A percentile compares a stretch with the other conserved stretches of the same genome.
Conservation (phyloP, 2,329 filamentous ascomycete species). For the Aciculosporium take region DNA sequence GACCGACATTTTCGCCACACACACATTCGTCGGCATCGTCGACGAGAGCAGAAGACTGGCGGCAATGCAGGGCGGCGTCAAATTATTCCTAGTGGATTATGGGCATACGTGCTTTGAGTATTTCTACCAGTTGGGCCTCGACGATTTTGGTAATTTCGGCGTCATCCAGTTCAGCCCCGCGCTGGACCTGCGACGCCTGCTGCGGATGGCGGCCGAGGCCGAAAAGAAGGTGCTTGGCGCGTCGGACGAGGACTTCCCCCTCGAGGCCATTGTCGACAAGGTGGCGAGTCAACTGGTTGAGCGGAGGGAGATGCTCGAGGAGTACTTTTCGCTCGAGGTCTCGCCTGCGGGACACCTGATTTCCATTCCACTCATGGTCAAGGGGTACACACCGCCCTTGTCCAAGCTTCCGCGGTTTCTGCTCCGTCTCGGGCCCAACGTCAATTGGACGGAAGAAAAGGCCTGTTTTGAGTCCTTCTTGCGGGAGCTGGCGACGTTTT, state of each 20-base stretch:
- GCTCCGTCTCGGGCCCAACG: conserved; percentile 71
- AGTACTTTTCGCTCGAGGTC: conserved; percentile 85
- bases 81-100: conserved; percentile 86
- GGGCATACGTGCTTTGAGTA: conserved; percentile 75
- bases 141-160: conserved; percentile 93
- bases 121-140: conserved; percentile 89
- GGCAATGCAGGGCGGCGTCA: conserved; percentile 87
- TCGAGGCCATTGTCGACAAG: conserved; percentile 48
- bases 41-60: conserved; percentile 75
- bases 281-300: conserved; percentile 58
- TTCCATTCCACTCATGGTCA: conserved; percentile 71
- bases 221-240: conserved; percentile 39
- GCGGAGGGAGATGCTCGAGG: conserved; percentile 70
- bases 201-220: conserved; percentile 57
- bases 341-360: conserved; percentile 62
- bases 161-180: conserved; percentile 65
- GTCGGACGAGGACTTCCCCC: conserved; percentile 45
- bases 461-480: conserved; percentile 74
- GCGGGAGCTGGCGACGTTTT: conserved; percentile 77
- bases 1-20: conserved; percentile 72
- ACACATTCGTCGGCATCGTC: conserved; percentile 88
- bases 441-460: conserved; percentile 77
- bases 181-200: conserved; percentile 54
- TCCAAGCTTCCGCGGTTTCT: conserved; percentile 83
- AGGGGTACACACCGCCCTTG: conserved; percentile 74